phyloP scores from a whole-genome alignment of 2,329 filamentous ascomycete species.

The Myrmaecium sp. region DNA sequence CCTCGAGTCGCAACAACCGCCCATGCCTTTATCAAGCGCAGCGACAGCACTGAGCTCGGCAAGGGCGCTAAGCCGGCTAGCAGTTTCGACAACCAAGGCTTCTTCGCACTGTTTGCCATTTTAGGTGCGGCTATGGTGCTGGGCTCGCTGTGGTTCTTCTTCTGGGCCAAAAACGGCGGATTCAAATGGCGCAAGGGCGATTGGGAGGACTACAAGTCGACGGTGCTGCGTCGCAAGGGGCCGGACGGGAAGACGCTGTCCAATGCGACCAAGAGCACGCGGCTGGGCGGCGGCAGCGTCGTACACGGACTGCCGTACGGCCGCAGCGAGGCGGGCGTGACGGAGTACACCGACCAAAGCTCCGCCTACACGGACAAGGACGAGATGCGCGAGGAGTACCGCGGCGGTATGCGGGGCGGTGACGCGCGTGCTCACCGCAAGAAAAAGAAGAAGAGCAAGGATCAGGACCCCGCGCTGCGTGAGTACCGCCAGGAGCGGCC shows the following conservation, averaged over 20 bases:
- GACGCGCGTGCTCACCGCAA: conserved; percentile 35
- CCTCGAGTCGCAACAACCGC: too few relatives aligned
- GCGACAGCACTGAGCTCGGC: conserved; percentile 9
- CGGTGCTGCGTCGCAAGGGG: conserved; percentile 73
- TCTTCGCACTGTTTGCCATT: conserved; percentile 79
- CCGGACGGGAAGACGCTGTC: conserved; percentile 76
- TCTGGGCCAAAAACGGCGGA: conserved; percentile 84
- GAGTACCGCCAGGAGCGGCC: conserved; percentile 75
- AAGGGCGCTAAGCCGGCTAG: conserved; percentile 18
- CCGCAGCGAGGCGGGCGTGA: conserved; percentile 13
- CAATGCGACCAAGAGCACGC: conserved; percentile 65
- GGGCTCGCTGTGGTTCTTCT: conserved; percentile 90
- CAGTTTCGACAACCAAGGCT: conserved; percentile 35
- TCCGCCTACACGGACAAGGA: conserved; percentile 25
- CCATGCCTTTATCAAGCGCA: too few relatives aligned
- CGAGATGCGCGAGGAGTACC: conserved; percentile 22
- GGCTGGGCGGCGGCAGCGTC: conserved; percentile 70
- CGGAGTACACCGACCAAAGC: conserved; percentile 30
- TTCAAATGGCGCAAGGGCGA: conserved; percentile 74
- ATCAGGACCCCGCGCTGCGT: conserved; percentile 45
- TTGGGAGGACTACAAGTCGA: conserved; percentile 98
- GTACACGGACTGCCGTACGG: conserved; percentile 46
- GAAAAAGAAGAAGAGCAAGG: conserved; percentile 35
- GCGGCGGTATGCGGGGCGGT: conserved; percentile 24
- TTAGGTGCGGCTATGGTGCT: conserved; percentile 63